A percentile compares a stretch with the other conserved stretches of the same genome.
These are phyloP conservation scores for Angophora floribunda DNA, from an alignment of 345 rosid species.

Conservation along the genomic window DNA sequence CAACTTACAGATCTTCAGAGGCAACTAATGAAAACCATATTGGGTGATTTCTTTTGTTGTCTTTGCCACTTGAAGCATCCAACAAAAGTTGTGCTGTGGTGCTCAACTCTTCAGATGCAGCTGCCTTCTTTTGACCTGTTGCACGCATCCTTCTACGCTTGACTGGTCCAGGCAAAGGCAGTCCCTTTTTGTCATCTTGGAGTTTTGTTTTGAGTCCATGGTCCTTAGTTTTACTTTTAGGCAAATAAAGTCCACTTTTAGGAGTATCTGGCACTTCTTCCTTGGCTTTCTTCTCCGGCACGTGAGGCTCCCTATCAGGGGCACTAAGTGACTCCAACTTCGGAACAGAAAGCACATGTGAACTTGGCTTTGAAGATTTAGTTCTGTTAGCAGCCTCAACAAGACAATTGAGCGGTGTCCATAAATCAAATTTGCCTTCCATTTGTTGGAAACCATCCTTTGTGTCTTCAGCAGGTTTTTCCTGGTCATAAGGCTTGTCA, in stretches of 20 bases:
- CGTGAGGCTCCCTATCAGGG: slow-evolving; percentile 5
- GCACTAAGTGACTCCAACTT: slow-evolving; percentile 14
- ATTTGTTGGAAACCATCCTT: slow-evolving; percentile 23
- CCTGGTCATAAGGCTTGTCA: slow-evolving; percentile 19
- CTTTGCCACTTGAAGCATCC: slow-evolving; percentile 29
- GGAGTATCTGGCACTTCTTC: slow-evolving; percentile 15
- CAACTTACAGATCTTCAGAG: slow-evolving; percentile 57
- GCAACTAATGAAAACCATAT: slow-evolving; percentile 70
- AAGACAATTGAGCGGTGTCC: slow-evolving; percentile 71
- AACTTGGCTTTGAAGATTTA: slow-evolving; percentile 26
- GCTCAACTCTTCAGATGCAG: slow-evolving; percentile 18
- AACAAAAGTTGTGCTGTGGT: slow-evolving; percentile 27
- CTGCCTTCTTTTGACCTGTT: slow-evolving; percentile 23
- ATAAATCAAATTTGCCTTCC: slow-evolving; percentile 47
- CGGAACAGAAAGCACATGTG: slow-evolving; percentile 24
- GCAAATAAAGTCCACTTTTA: slow-evolving; percentile 8
- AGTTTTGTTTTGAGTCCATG: slow-evolving; percentile 19
- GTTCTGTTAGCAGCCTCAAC: slow-evolving; percentile 78
- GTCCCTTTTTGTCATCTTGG: slow-evolving; percentile 29
- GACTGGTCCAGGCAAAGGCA: slow-evolving; percentile 21
- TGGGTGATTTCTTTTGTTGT: slow-evolving; percentile 29
- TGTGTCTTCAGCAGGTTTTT: slow-evolving; percentile 4
- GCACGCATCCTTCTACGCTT: slow-evolving; percentile 48
- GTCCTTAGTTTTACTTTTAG: slow-evolving; percentile 35
- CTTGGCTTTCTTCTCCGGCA: slow-evolving; percentile 11